Evolutionary conservation across 75 land plant genomes (phyloP).

Genomic region (Cupressus sempervirens): DNA sequence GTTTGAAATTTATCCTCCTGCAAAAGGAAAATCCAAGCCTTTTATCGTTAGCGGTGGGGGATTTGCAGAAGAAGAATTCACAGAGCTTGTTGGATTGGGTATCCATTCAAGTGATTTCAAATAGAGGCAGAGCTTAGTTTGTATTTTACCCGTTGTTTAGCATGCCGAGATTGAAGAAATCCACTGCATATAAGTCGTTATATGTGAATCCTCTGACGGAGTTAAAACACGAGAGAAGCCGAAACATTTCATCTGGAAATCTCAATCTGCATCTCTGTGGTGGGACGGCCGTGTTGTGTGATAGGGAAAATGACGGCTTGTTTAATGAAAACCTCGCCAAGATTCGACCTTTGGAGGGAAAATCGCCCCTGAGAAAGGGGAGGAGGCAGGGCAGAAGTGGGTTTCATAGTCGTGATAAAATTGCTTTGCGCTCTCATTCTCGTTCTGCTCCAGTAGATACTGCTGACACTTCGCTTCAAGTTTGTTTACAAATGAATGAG

Average conservation of each 20-base stretch:
- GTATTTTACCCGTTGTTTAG: neutral
- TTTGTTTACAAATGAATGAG: conserved; percentile 47
- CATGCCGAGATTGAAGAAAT: conserved; percentile 12
- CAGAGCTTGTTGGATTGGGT: neutral
- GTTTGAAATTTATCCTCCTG: neutral
- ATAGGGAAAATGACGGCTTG: conserved; percentile 8
- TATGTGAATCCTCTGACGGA: conserved; percentile 7
- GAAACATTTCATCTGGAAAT: conserved; percentile 5
- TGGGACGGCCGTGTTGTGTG: conserved; percentile 2
- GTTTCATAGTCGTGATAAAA: neutral
- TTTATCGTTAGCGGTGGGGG: neutral
- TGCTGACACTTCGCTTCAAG: conserved; percentile 32
- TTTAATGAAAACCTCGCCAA: conserved; percentile 9
- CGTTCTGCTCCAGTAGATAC: neutral
- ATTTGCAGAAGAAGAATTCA: neutral
- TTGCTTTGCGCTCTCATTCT: too few relatives aligned
- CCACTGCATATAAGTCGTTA: conserved; percentile 3
- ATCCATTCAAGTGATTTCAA: neutral
- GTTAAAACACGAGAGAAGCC: conserved; percentile 4
- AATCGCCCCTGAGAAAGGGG: neutral
- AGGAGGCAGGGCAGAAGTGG: neutral
- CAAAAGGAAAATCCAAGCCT: too few relatives aligned
- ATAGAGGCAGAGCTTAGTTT: neutral
- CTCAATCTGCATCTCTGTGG: conserved; percentile 9
- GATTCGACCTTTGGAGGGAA: neutral